phyloP scores from a whole-genome alignment of 257 asterid species.

The Solanum virginianum region DNA sequence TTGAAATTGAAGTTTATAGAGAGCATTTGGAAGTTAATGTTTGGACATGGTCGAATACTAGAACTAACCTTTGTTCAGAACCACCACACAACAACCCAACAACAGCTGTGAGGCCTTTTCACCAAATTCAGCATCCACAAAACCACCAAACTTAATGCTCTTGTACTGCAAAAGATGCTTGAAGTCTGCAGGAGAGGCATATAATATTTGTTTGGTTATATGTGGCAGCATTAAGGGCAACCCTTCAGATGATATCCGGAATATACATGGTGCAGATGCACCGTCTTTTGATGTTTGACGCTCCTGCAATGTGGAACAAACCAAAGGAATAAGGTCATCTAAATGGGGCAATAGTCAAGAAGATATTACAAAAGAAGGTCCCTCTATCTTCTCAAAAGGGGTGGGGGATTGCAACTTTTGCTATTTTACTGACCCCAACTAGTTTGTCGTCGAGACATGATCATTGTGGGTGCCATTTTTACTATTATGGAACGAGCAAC shows the following conservation, averaged over 20 bases:
- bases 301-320: constrained; percentile 41
- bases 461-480: background rate
- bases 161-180: constrained; percentile 78
- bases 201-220: constrained; percentile 62
- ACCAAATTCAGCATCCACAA: constrained; percentile 50
- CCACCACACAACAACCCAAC: constrained; percentile 77
- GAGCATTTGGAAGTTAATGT: background rate
- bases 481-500: background rate
- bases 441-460: background rate
- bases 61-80: constrained; percentile 47
- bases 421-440: background rate
- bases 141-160: constrained; percentile 60
- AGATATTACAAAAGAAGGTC: background rate
- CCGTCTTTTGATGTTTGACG: constrained; percentile 90
- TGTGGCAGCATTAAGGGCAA: constrained; percentile 80
- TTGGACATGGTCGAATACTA: background rate
- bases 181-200: constrained; percentile 61
- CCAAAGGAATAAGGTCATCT: background rate
- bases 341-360: background rate
- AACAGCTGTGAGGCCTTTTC: constrained; percentile 55
- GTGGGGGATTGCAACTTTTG: background rate
- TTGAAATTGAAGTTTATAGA: background rate
- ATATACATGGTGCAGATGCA: constrained; percentile 54
- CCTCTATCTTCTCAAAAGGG: background rate
- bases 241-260: constrained; percentile 96